These are phyloP conservation scores for Talaromyces amestolkiae DNA, from an alignment of 2,329 filamentous ascomycete species.

Conservation along the genomic window DNA sequence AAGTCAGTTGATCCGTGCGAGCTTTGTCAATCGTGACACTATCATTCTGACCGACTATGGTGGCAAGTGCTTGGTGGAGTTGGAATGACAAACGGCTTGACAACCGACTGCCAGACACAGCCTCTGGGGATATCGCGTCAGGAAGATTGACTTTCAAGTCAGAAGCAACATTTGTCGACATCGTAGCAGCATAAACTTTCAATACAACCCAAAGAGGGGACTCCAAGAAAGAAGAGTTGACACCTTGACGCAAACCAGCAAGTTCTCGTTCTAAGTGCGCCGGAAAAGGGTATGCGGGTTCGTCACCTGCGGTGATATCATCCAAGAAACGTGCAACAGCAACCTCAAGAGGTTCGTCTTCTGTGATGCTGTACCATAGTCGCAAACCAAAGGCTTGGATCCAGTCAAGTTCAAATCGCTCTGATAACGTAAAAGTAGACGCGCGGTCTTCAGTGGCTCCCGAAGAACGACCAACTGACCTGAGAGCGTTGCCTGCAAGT, in stretches of 20 bases:
- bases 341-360: slow-evolving; percentile 65
- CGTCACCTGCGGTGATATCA: slow-evolving; percentile 69
- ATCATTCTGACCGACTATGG: slow-evolving; percentile 46
- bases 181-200: slow-evolving; percentile 66
- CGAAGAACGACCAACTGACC: slow-evolving; percentile 70
- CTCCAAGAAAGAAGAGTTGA: slow-evolving; percentile 55
- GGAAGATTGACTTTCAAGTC: slow-evolving; percentile 54
- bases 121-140: slow-evolving; percentile 71
- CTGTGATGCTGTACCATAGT: slow-evolving; percentile 78
- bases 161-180: slow-evolving; percentile 29
- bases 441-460: slow-evolving; percentile 76
- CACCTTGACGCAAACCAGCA: slow-evolving; percentile 60
- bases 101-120: slow-evolving; percentile 70
- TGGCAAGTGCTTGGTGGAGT: slow-evolving; percentile 65
- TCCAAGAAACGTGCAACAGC: slow-evolving; percentile 72
- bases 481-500: slow-evolving; percentile 80
- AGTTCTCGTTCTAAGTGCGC: slow-evolving; percentile 65
- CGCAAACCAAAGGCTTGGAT: slow-evolving; percentile 87
- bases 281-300: slow-evolving; percentile 67
- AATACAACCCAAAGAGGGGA: slow-evolving; percentile 86
- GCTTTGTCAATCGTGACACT: slow-evolving; percentile 54
- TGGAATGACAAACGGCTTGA: slow-evolving; percentile 82
- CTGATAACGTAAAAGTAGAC: slow-evolving; percentile 75
- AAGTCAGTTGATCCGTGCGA: slow-evolving; percentile 65
- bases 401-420: slow-evolving; percentile 86